Percentiles rank a stretch among this genome's conserved stretches.
Evolutionary conservation across 768 basidiomycete species (phyloP).

Genomic region (Suillus paluster): DNA sequence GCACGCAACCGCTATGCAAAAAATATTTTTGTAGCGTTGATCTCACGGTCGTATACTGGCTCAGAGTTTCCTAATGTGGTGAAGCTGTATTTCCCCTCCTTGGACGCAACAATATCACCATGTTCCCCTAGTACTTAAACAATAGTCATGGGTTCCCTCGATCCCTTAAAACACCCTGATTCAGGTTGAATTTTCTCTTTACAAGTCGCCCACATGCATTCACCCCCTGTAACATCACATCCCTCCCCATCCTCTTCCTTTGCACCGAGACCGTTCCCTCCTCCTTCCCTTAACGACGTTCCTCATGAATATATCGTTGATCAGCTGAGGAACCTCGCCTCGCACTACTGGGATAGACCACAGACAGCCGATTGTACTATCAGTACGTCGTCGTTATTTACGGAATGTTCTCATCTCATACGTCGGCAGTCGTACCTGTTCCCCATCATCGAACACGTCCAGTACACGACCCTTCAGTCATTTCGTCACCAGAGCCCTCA

Average conservation of each 20-base stretch:
- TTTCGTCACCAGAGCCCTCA: constrained; percentile 14
- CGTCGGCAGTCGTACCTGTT: constrained; percentile 51
- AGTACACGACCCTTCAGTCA: constrained; percentile 2
- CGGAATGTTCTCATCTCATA: constrained; percentile 4
- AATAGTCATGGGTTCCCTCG: constrained; percentile 32
- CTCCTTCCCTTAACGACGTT: constrained; percentile 62
- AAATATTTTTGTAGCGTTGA: background rate
- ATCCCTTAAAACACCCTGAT: constrained; percentile 33
- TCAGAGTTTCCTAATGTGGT: background rate
- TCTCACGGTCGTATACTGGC: background rate
- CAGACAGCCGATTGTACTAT: constrained; percentile 83
- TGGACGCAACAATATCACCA: constrained; percentile 13
- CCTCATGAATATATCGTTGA: constrained; percentile 76
- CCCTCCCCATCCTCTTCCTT: constrained; percentile 40
- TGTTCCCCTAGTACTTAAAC: constrained; percentile 25
- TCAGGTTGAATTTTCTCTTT: constrained; percentile 11
- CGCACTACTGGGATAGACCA: constrained; percentile 73
- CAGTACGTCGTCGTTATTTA: constrained; percentile 44
- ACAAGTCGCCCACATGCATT: constrained; percentile 1
- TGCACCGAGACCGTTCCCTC: constrained; percentile 64
- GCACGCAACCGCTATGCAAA: background rate
- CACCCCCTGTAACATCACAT: constrained; percentile 4
- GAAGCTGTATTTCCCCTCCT: background rate
- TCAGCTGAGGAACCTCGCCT: constrained; percentile 68
- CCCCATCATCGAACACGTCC: constrained; percentile 34